Percentiles rank a stretch among this genome's conserved stretches.
These are phyloP conservation scores for Aspergillus pseudonomiae DNA, from an alignment of 2,329 filamentous ascomycete species.

Conservation along the genomic window DNA sequence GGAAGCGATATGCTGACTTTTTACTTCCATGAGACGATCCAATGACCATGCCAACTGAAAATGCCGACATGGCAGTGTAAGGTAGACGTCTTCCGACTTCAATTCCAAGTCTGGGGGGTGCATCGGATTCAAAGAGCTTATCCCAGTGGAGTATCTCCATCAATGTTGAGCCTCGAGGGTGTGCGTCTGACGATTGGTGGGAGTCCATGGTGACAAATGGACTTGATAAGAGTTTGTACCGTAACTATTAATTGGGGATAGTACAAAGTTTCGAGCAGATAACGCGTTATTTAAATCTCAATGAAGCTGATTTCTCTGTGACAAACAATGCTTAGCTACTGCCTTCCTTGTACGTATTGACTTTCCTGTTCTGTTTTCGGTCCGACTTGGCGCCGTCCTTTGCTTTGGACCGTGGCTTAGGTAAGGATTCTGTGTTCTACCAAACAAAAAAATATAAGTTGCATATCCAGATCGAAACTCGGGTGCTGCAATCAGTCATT, in stretches of 20 bases:
- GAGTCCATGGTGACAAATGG: constrained; percentile 14
- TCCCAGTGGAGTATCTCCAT: constrained; percentile 39
- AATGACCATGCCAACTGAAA: constrained; percentile 69
- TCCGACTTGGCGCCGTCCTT: constrained; percentile 7
- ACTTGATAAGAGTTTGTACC: not conserved
- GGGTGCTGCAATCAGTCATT: too few species aligned
- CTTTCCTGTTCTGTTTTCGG: not conserved
- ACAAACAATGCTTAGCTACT: not conserved
- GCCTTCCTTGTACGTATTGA: not conserved
- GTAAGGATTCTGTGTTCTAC: not conserved
- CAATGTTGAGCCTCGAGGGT: constrained; percentile 16
- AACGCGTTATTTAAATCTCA: not conserved
- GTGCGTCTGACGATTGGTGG: constrained; percentile 15
- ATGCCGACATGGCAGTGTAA: constrained; percentile 64
- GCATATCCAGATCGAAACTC: too few species aligned
- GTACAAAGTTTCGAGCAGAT: not conserved
- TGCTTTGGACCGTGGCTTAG: not conserved
- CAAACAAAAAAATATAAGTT: too few species aligned
- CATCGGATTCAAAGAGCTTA: constrained; percentile 41
- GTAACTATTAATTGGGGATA: not conserved
- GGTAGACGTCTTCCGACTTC: constrained; percentile 67
- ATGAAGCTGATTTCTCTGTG: not conserved
- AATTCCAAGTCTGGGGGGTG: constrained; percentile 59
- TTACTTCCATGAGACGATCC: constrained; percentile 74
- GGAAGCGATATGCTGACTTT: constrained; percentile 78